Percentiles rank a stretch among this genome's conserved stretches.
Conservation (phyloP, 495 filamentous ascomycete species). For the Xylaria sp. region DNA sequence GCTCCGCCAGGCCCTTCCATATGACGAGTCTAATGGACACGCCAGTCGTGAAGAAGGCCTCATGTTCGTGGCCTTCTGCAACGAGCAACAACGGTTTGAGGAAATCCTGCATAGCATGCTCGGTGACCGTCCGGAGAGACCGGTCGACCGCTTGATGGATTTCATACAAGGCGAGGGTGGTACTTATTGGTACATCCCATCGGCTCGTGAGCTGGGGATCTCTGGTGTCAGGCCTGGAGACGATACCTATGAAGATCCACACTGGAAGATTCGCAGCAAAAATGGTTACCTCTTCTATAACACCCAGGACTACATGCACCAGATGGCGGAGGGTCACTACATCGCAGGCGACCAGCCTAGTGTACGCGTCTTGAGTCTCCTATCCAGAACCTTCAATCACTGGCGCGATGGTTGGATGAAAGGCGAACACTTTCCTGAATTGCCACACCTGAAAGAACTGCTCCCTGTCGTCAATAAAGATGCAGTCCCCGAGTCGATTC, state of each 20-base stretch:
- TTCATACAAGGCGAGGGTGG: conserved; percentile 22
- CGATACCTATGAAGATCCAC: conserved; percentile 26
- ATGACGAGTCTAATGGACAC: conserved; percentile 10
- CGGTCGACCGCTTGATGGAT: conserved; percentile 32
- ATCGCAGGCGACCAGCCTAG: conserved; percentile 14
- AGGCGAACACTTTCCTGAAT: conserved; percentile 17
- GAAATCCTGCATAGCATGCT: conserved; percentile 32
- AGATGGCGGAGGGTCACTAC: conserved; percentile 26
- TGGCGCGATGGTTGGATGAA: conserved; percentile 31
- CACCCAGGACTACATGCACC: conserved; percentile 28
- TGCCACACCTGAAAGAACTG: conserved; percentile 25
- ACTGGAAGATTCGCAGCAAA: conserved; percentile 25
- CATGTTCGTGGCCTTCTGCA: conserved; percentile 38
- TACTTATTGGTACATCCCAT: conserved; percentile 27
- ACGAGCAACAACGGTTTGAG: conserved; percentile 37
- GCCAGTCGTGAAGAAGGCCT: conserved; percentile 32
- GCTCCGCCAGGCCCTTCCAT: conserved; percentile 30
- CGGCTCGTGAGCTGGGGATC: conserved; percentile 26
- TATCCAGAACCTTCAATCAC: conserved; percentile 26
- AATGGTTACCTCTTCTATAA: conserved; percentile 29
- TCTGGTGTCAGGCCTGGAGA: conserved; percentile 21
- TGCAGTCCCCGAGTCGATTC: conserved; percentile 19
- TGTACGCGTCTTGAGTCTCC: conserved; percentile 25
- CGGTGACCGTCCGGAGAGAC: conserved; percentile 28
- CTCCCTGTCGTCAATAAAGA: conserved; percentile 8